Evolutionary conservation across 2,329 filamentous ascomycete species (phyloP), one percentile per base, ranked within the genome.

Genomic region (Rosellinia necatrix): DNA sequence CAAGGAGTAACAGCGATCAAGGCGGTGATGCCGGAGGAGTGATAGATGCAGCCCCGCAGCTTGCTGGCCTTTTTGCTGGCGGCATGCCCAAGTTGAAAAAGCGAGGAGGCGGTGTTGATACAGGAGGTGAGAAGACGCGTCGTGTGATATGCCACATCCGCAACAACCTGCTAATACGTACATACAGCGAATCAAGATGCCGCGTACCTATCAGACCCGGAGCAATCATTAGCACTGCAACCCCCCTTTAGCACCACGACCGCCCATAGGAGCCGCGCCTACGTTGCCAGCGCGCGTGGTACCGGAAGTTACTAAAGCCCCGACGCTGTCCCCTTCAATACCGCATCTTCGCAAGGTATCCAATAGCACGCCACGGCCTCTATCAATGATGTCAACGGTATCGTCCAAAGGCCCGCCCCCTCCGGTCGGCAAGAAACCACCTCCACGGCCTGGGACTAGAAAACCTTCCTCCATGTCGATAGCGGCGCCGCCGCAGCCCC

Each of bases 71-170:
- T 22, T 96, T 99, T 70, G 91, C 90, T 1, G 92, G 91, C 30
- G 94, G 93, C 32, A 97, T 97, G 84, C 94, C 94, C 2, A 97
- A 97, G 76, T 72, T 99, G 68, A 90, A 90, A 72, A 97, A 96
- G 77, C 83, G 87, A 3, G 89, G 91, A 53, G 92, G 90, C 43
- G 89, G 89, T 34, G 79, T 93, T 56, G 83, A 91, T 72, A 93
- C 90, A 1, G 90, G 87, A 71, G 81, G 81, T 82, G 67, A 66
- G 79, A 53, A 35, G 27, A 1, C 22, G 22, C 13, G 17, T 24
- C 10, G 6, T 49, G 6, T 12, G 15, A 22, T 5, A 42, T 22
- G 7, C 32, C 30, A 9, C 2, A 15, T 12, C 27, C 21, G 22
- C 43, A 7, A 41, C 12, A 50, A 9, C 13, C 19, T n/a, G 32